Evolutionary conservation across 2,329 filamentous ascomycete genomes (phyloP).

Genomic region (Pseudogymnoascus sp.): DNA sequence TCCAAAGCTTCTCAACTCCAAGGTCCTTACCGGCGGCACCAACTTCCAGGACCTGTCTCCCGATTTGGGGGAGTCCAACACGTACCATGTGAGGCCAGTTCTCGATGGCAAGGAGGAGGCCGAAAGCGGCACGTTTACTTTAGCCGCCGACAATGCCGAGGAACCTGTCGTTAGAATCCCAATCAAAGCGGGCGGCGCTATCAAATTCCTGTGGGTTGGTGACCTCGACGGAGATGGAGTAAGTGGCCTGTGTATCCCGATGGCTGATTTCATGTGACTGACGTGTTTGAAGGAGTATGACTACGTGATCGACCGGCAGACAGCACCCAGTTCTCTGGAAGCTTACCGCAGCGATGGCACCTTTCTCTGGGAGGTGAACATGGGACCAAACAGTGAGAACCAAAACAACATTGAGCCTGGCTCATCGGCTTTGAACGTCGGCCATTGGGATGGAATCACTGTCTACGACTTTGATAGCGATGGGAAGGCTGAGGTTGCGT

Average conservation of each 20-base stretch:
- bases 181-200: not conserved
- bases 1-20: not conserved
- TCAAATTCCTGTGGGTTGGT: not conserved
- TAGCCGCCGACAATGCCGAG: not conserved
- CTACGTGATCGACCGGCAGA: not conserved
- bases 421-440: not conserved
- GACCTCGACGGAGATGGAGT: not conserved
- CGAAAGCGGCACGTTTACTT: not conserved
- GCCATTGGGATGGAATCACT: not conserved
- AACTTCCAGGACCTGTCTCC: not conserved
- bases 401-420: slow-evolving; percentile 5
- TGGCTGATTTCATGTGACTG: not conserved
- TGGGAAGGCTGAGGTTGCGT: not conserved
- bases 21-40: not conserved
- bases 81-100: not conserved
- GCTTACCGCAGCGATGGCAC: not conserved
- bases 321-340: not conserved
- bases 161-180: not conserved
- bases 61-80: not conserved
- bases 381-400: not conserved
- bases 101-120: not conserved
- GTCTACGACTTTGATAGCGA: not conserved
- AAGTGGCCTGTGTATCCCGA: not conserved
- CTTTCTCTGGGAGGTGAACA: not conserved
- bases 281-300: not conserved